Base-by-base conservation (phyloP, 768 basidiomycete species). In the Ephemerocybe angulata region DNA sequence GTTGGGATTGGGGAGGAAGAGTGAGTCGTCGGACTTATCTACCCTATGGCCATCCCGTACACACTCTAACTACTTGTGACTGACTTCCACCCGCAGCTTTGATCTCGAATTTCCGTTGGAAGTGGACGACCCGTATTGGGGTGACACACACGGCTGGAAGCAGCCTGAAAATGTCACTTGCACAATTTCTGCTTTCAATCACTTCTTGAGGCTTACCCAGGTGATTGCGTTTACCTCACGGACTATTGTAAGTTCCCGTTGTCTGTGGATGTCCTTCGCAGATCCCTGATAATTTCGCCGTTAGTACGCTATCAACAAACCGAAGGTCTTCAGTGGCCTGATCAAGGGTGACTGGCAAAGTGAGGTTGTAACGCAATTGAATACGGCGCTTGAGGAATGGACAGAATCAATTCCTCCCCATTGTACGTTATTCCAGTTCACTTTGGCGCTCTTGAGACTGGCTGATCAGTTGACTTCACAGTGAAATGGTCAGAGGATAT, bases 81-180 rank as follows among this genome's bases (percentile, higher is more conserved):
- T 15, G 21, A 33, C 31, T 46, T 54, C 43, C 38, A n/a, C 30
- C 42, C 58, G n/a, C 59, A 93, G 91, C 66, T 91, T 90, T 64
- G 93, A 95, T 65, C 72, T 87, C 25, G 91, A 91, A 43, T 71
- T 89, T 30, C 90, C 90, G 37, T 76, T 89, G 12, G 90, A 92
- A 66, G 86, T 93, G 13, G 90, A 95, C 59, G 86, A 88, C 61
- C 82, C 86, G 58, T 91, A 84, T 64, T 94, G 90, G 90, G 79
- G 83, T 57, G 70, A 69, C 17, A 72, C 68, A 51, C 77, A 77
- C 53, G 74, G 80, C 12, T 92, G 90, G 69, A 77, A 79, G 56
- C 92, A 93, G 60, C 91, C 90, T 10, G 64, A 70, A 12, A 79
- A 72, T 11, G 75, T 81, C 55, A 84, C 86, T 17, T 80, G 83